These are phyloP conservation scores for Cenchrus americanus DNA, from an alignment of 176 grass and related monocot genomes.

Conservation along the genomic window DNA sequence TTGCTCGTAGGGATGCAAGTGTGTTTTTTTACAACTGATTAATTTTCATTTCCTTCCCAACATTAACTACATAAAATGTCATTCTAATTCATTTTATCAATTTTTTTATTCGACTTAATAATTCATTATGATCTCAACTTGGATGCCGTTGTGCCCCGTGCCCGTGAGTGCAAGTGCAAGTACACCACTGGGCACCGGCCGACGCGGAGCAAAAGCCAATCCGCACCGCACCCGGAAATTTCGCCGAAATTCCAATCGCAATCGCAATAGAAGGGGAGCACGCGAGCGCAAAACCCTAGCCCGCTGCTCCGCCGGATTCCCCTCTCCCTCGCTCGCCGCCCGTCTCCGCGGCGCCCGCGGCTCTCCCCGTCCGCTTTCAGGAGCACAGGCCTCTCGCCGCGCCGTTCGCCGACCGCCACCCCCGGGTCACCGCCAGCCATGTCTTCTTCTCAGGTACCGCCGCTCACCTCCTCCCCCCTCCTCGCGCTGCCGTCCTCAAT, in stretches of 20 bases:
- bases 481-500: neutral
- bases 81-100: no score
- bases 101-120: no score
- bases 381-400: neutral
- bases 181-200: constrained; percentile 1
- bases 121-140: no score
- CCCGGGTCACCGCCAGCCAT: constrained; percentile 23
- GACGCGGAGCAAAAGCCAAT: neutral
- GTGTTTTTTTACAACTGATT: no score
- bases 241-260: neutral
- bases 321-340: neutral
- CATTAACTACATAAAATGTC: no score
- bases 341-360: neutral
- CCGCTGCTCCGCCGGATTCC: constrained; percentile 31
- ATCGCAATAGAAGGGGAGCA: neutral
- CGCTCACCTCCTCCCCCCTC: neutral
- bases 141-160: no score
- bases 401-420: neutral
- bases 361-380: neutral
- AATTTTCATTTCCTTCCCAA: no score
- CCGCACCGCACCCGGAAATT: neutral
- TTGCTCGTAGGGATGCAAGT: no score
- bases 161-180: neutral
- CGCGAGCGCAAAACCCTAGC: constrained; percentile 43
- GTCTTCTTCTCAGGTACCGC: constrained; percentile 65